Percentiles rank a stretch among this genome's conserved stretches.
Conservation (phyloP, 2,329 filamentous ascomycete species). For the Microcyclospora pomicola region DNA sequence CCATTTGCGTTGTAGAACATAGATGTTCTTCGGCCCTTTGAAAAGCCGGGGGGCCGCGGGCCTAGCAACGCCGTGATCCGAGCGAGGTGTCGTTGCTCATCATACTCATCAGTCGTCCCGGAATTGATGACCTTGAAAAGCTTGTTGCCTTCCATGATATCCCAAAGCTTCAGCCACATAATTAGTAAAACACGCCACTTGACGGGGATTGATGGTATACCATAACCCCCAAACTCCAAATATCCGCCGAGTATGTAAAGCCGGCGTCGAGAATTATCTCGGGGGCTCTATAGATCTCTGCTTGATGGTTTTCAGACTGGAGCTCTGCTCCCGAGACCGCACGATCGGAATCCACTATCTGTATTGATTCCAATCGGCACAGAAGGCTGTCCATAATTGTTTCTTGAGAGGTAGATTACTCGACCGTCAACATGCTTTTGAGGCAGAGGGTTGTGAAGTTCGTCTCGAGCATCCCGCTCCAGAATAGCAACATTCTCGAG, state of each 20-base stretch:
- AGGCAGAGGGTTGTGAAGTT: conserved; percentile 6
- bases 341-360: conserved; percentile 9
- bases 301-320: conserved; percentile 8
- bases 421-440: conserved; percentile 9
- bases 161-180: conserved; percentile 5
- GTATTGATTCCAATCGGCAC: conserved; percentile 3
- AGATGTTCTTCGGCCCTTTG: conserved; percentile 1
- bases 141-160: conserved; percentile 10
- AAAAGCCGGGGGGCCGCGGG: conserved; percentile 9
- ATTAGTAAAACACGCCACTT: conserved; percentile 1
- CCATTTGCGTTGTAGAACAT: conserved; percentile 5
- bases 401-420: conserved; percentile 7
- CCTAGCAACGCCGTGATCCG: conserved; percentile 16
- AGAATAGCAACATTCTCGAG: conserved; percentile 8
- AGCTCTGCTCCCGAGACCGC: conserved; percentile 3
- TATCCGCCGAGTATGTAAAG: conserved; percentile 14
- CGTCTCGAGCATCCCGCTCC: conserved; percentile 3
- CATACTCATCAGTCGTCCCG: conserved; percentile 1
- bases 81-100: conserved; percentile 11
- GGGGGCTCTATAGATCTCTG: conserved; percentile 9
- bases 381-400: conserved; percentile 6
- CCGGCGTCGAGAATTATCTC: conserved; percentile 8
- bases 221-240: conserved; percentile 16
- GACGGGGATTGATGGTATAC: conserved; percentile 5
- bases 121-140: conserved; percentile 7